Evolutionary conservation across 1,139 yeast genomes (phyloP).

Genomic region (Saccharomyces uvarum): DNA sequence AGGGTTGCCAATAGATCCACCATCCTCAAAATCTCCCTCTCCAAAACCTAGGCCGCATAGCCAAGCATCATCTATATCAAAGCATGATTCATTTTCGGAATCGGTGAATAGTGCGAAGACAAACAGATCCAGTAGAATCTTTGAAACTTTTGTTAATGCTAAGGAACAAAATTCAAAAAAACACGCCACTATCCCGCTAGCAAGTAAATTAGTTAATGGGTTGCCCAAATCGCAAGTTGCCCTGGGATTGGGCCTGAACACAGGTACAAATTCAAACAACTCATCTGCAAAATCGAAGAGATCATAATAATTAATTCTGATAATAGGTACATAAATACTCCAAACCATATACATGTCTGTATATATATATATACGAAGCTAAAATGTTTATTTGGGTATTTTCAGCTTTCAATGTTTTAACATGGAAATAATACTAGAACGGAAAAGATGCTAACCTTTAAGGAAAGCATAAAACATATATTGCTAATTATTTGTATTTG

Average conservation of each 20-base stretch:
- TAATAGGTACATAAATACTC: conserved; percentile 1
- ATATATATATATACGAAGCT: not conserved
- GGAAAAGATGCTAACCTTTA: not conserved
- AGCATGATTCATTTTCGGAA: conserved; percentile 2
- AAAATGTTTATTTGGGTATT: not conserved
- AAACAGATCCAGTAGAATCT: conserved; percentile 21
- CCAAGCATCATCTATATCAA: conserved; percentile 1
- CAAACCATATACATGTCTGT: not conserved
- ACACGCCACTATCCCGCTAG: conserved; percentile 21
- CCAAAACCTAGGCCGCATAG: conserved; percentile 2
- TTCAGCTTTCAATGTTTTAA: too few species aligned
- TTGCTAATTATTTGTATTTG: too few species aligned
- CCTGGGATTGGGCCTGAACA: conserved; percentile 18
- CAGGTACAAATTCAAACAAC: conserved; percentile 4
- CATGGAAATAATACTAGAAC: not conserved
- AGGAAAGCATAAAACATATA: not conserved
- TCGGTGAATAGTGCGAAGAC: not conserved
- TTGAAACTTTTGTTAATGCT: conserved; percentile 30
- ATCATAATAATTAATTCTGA: not conserved
- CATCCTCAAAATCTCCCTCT: conserved; percentile 4
- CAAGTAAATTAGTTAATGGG: conserved; percentile 32
- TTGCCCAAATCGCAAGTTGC: conserved; percentile 24
- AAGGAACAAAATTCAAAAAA: conserved; percentile 25
- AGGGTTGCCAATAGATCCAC: conserved; percentile 2
- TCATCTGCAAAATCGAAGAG: conserved; percentile 5